These are phyloP conservation scores for Herpetospermum pedunculosum DNA, from an alignment of 306 rosid genomes.

Conservation along the genomic window DNA sequence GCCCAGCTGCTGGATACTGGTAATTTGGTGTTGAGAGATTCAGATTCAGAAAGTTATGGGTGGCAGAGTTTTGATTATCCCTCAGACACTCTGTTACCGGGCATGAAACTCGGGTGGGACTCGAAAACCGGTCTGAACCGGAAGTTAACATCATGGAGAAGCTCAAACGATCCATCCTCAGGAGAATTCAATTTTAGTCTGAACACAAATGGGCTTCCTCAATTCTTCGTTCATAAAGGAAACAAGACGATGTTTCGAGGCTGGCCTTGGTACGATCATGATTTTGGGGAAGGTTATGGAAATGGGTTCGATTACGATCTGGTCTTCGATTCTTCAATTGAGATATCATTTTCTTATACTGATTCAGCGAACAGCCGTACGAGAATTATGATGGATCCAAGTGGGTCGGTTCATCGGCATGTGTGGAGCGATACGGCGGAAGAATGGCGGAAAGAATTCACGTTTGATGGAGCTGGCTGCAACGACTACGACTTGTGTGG, in stretches of 20 bases:
- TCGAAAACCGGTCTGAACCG: constrained; percentile 30
- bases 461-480: constrained; percentile 25
- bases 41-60: not conserved
- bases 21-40: constrained; percentile 26
- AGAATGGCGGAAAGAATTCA: constrained; percentile 19
- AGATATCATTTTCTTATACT: constrained; percentile 32
- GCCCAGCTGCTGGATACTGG: constrained; percentile 32
- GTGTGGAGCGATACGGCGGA: constrained; percentile 21
- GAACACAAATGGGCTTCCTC: constrained; percentile 31
- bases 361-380: constrained; percentile 13
- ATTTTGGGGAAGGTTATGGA: constrained; percentile 10
- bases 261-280: constrained; percentile 34
- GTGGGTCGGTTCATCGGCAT: constrained; percentile 25
- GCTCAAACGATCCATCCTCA: constrained; percentile 19
- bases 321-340: not conserved
- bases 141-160: constrained; percentile 31
- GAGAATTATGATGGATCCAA: constrained; percentile 20
- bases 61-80: constrained; percentile 57
- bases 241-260: constrained; percentile 24
- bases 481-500: constrained; percentile 37
- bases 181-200: constrained; percentile 29
- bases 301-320: constrained; percentile 27
- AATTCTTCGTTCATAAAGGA: constrained; percentile 24
- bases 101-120: constrained; percentile 39
- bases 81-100: constrained; percentile 31